Evolutionary conservation across 2,329 filamentous ascomycete species (phyloP).

Genomic region (Podosphaera xanthii): DNA sequence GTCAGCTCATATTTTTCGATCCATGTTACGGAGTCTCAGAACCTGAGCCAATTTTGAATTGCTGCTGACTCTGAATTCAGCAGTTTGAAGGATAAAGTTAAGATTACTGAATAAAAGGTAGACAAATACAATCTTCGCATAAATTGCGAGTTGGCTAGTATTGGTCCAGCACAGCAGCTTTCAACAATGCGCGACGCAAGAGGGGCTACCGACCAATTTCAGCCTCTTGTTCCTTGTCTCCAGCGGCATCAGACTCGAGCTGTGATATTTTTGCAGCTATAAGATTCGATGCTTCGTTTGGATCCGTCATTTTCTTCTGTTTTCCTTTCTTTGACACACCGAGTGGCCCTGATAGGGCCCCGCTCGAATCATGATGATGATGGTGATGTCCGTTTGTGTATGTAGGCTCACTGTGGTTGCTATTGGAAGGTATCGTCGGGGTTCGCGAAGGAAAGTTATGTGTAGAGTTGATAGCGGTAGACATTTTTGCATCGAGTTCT

Average conservation of each 20-base stretch:
- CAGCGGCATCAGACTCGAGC: conserved; percentile 76
- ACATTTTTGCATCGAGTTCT: conserved; percentile 10
- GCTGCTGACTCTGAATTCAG: background rate
- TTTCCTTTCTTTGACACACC: conserved; percentile 52
- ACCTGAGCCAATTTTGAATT: background rate
- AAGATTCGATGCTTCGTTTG: conserved; percentile 74
- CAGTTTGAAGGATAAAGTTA: background rate
- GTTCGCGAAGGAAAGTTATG: conserved; percentile 17
- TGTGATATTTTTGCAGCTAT: conserved; percentile 87
- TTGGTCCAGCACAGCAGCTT: background rate
- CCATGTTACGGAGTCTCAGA: background rate
- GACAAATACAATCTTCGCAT: background rate
- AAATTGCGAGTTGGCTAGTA: background rate
- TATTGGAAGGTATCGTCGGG: conserved; percentile 12
- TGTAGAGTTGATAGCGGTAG: conserved; percentile 16
- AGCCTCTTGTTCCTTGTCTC: conserved; percentile 83
- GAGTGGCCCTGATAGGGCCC: conserved; percentile 25
- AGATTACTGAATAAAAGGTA: background rate
- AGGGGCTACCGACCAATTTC: conserved; percentile 57
- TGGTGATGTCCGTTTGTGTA: conserved; percentile 17
- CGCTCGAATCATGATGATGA: conserved; percentile 21
- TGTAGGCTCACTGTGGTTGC: conserved; percentile 11
- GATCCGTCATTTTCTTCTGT: conserved; percentile 63
- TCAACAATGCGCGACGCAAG: conserved; percentile 1
- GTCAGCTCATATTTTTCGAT: background rate